Evolutionary conservation across 169 alveolate genomes (phyloP).

Genomic region (Plasmodium ovale): DNA sequence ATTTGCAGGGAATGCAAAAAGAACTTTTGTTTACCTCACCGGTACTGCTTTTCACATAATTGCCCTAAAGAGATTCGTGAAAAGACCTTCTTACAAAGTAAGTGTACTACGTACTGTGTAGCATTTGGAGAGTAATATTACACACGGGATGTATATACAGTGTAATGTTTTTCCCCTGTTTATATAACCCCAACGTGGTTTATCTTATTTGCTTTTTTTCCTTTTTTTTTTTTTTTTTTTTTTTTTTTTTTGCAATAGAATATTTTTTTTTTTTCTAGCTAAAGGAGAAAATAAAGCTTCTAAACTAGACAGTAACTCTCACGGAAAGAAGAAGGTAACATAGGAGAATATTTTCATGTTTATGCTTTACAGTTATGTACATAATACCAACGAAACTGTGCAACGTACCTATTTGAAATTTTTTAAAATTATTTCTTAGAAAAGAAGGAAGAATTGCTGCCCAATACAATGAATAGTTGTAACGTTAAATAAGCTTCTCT

Average conservation of each 20-base stretch:
- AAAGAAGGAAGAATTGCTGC: neutral
- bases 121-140: neutral
- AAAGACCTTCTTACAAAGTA: slow-evolving; percentile 50
- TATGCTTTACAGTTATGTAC: neutral
- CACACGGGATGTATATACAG: neutral
- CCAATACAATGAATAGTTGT: neutral
- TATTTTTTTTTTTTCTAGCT: slow-evolving; percentile 48
- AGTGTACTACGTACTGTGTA: neutral
- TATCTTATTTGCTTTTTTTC: neutral
- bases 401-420: neutral
- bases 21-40: slow-evolving; percentile 52
- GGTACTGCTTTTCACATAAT: slow-evolving; percentile 26
- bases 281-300: neutral
- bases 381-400: no score
- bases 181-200: no score
- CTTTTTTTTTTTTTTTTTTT: slow-evolving; percentile 1
- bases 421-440: neutral
- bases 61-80: slow-evolving; percentile 11
- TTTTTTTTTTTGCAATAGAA: slow-evolving; percentile 45
- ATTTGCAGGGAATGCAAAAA: slow-evolving; percentile 57
- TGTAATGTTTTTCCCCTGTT: neutral
- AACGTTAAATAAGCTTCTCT: neutral
- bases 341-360: neutral
- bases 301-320: neutral
- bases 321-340: neutral